These are phyloP conservation scores for Cercospora canescens DNA, from an alignment of 2,329 filamentous ascomycete species.

Conservation along the genomic window DNA sequence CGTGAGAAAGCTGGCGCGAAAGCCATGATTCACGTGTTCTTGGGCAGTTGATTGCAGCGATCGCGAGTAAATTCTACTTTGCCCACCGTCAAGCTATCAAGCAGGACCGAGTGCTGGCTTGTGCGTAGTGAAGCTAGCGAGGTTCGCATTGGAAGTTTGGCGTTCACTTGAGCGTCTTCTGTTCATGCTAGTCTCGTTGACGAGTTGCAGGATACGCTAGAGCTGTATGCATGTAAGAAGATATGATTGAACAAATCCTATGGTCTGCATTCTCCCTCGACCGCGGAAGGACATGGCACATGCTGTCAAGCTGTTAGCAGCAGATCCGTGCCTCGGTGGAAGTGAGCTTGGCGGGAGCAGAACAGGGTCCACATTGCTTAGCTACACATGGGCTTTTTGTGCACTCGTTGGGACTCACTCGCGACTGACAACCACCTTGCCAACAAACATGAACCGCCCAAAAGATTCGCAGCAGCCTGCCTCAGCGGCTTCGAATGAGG, in stretches of 20 bases:
- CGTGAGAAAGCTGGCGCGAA: conserved; percentile 13
- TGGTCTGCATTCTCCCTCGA: not conserved
- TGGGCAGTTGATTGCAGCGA: conserved; percentile 27
- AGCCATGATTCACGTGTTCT: conserved; percentile 30
- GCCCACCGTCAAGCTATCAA: not conserved
- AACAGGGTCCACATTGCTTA: not conserved
- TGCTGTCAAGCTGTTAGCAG: not conserved
- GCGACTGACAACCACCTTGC: not conserved
- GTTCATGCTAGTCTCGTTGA: not conserved
- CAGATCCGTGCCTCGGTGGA: not conserved
- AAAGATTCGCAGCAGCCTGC: conserved; percentile 28
- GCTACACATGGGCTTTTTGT: not conserved
- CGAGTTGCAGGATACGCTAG: not conserved
- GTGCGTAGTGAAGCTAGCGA: not conserved
- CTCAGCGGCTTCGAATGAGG: not conserved
- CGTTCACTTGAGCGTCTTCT: not conserved
- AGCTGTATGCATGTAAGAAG: not conserved
- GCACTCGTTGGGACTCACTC: not conserved
- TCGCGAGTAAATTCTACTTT: not conserved
- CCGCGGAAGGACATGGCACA: not conserved
- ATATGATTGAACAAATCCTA: not conserved
- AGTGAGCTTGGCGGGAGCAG: not conserved
- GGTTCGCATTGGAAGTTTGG: not conserved
- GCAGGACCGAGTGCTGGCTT: not conserved
- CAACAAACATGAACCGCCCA: conserved; percentile 29